Evolutionary conservation across 495 filamentous ascomycete genomes (phyloP).

Genomic region (Annulohypoxylon stygium): DNA sequence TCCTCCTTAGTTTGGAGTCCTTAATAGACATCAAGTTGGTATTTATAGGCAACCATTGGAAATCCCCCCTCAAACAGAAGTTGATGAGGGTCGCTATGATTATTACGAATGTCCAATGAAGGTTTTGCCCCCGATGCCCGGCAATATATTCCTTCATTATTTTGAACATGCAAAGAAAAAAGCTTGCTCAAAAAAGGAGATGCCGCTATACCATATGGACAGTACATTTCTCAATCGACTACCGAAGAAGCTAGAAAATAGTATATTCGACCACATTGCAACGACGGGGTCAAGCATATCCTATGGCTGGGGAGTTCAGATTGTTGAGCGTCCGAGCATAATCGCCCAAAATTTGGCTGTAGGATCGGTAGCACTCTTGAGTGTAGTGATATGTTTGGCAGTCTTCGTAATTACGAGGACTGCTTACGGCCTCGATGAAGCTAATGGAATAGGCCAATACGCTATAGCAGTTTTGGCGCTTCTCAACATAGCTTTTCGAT

Average conservation of each 20-base stretch:
- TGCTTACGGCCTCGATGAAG: not conserved
- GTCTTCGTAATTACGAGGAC: not conserved
- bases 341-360: not conserved
- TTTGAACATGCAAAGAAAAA: not conserved
- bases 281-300: not conserved
- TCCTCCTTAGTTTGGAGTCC: not conserved
- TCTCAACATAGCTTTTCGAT: not conserved
- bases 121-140: not conserved
- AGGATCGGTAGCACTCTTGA: not conserved
- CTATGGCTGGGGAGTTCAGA: not conserved
- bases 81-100: not conserved
- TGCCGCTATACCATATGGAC: not conserved
- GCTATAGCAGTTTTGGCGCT: not conserved
- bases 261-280: not conserved
- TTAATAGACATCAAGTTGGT: not conserved
- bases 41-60: constrained; percentile 3
- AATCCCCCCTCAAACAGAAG: not conserved
- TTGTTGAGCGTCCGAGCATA: not conserved
- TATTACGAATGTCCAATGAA: not conserved
- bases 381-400: not conserved
- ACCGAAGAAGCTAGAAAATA: not conserved
- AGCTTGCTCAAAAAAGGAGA: not conserved
- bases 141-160: constrained; percentile 10
- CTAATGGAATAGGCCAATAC: not conserved
- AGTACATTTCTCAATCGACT: constrained; percentile 6